A percentile compares a stretch with the other conserved stretches of the same genome.
These are phyloP conservation scores for Bipolaris oryzae DNA, from an alignment of 2,329 filamentous ascomycete genomes.

Conservation along the genomic window DNA sequence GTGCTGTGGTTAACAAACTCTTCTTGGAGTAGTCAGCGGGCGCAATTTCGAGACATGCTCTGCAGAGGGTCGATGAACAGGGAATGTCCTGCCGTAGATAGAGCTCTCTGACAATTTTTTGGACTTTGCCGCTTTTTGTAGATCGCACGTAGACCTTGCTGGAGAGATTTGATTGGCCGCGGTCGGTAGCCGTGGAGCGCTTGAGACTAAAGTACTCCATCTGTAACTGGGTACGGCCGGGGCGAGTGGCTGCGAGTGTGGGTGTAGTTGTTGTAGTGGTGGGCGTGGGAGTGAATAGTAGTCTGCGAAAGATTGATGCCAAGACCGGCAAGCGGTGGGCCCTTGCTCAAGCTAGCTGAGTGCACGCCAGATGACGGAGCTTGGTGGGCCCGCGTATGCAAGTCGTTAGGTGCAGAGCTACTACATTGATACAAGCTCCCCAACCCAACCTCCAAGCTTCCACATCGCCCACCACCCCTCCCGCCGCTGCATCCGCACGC, in stretches of 20 bases:
- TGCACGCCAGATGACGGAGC: conserved; percentile 41
- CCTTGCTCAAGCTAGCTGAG: conserved; percentile 23
- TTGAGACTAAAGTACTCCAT: conserved; percentile 61
- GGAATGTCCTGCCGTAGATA: conserved; percentile 97
- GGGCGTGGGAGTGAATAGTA: conserved; percentile 10
- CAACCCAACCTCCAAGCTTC: conserved; percentile 1
- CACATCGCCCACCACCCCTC: neutral
- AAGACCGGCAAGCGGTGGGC: conserved; percentile 32
- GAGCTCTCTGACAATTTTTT: conserved; percentile 96
- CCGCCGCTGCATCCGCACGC: conserved; percentile 6
- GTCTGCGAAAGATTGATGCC: conserved; percentile 34
- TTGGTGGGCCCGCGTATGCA: conserved; percentile 40
- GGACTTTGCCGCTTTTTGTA: conserved; percentile 93
- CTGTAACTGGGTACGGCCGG: neutral
- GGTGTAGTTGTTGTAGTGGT: conserved; percentile 16
- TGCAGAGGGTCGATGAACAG: conserved; percentile 90
- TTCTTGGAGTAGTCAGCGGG: conserved; percentile 80
- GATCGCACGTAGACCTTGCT: conserved; percentile 97
- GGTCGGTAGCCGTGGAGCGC: conserved; percentile 60
- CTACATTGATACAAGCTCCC: too few relatives aligned
- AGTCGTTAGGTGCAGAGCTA: conserved; percentile 27
- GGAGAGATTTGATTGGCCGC: conserved; percentile 74
- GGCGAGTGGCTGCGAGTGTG: conserved; percentile 7
- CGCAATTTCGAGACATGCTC: conserved; percentile 72
- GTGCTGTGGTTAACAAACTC: conserved; percentile 56